Base-by-base conservation (phyloP, 1,139 yeast genomes). In the Sugiyamaella japonica region DNA sequence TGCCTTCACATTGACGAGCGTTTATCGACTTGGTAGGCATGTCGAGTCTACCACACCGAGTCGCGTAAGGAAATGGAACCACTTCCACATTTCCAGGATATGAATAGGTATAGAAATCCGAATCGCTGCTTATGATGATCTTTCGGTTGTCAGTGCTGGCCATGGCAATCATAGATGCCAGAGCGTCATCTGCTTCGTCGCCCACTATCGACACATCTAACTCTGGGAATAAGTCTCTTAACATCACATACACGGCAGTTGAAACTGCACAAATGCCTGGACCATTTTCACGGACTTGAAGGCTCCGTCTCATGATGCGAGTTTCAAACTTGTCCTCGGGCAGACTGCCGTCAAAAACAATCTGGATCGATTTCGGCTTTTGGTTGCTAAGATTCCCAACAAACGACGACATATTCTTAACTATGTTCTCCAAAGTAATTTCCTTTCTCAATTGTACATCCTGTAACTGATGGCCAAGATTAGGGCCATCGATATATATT, bases 161-260 rank as follows among this genome's bases (percentile, higher is more conserved):
- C 2, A 8, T 17, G n/a, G 43, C 51, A 34, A 47, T 36, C 7
- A 29, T 20, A 29, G 39, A 34, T 2, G 56, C 61, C 28, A 59
- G 47, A 7, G 61, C 61, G 34, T 52, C 53, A 49, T 59, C 61
- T 2, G 61, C 61, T 40, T 59, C 61, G 9, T 52, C 61, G 15
- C 52, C 52, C 7, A 54, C 55, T 50, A 59, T 48, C 5, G 47
- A 15, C 2, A 44, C 50, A 15, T 37, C 36, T 12, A 56, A 9
- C 8, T 44, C 48, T 7, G 53, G 55, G 42, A 31, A 44, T 12
- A 41, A 25, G 8, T 41, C 56, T 3, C 9, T 34, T 36, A 56
- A 28, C 8, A 54, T 38, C 32, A 56, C 49, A 15, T 40, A 45
- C 17, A 54, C 38, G 31, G 52, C 25, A 8, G 51, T 48, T 2